These are phyloP conservation scores for Primulina huaijiensis DNA, from an alignment of 257 asterid genomes.

Conservation along the genomic window DNA sequence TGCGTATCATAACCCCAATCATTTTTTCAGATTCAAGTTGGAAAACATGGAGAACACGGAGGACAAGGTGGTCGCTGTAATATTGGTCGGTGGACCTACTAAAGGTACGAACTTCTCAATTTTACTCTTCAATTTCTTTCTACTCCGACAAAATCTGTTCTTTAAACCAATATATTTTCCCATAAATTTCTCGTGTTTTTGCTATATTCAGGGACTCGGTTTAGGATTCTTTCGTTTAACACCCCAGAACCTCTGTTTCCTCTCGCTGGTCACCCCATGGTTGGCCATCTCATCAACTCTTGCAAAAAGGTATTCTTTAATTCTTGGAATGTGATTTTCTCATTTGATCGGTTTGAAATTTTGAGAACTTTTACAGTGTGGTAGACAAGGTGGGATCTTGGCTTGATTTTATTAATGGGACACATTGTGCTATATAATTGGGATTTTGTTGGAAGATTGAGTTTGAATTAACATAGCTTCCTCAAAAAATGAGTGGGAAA, in stretches of 20 bases:
- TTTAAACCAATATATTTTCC: neutral
- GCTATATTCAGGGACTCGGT: conserved; percentile 60
- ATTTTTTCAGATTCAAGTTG: conserved; percentile 1
- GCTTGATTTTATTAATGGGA: neutral
- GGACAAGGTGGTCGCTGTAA: conserved; percentile 78
- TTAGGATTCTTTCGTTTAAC: conserved; percentile 72
- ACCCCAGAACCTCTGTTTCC: conserved; percentile 83
- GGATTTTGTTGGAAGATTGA: conserved; percentile 22
- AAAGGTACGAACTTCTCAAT: conserved; percentile 43
- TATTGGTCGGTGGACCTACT: conserved; percentile 78
- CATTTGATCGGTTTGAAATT: conserved; percentile 7
- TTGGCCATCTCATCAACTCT: conserved; percentile 80
- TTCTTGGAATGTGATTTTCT: conserved; percentile 11
- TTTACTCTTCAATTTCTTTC: neutral
- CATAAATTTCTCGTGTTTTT: neutral
- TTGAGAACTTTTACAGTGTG: neutral
- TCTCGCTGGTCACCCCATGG: conserved; percentile 86
- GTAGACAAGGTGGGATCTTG: conserved; percentile 11
- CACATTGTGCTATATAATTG: neutral
- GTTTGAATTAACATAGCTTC: neutral
- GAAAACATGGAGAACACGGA: conserved; percentile 43
- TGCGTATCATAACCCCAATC: neutral
- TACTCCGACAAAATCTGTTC: conserved; percentile 1
- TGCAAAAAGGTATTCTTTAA: conserved; percentile 57
- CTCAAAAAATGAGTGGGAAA: neutral